phyloP scores from a whole-genome alignment of 2,329 filamentous ascomycete genomes.

The Calonectria pauciramosa region DNA sequence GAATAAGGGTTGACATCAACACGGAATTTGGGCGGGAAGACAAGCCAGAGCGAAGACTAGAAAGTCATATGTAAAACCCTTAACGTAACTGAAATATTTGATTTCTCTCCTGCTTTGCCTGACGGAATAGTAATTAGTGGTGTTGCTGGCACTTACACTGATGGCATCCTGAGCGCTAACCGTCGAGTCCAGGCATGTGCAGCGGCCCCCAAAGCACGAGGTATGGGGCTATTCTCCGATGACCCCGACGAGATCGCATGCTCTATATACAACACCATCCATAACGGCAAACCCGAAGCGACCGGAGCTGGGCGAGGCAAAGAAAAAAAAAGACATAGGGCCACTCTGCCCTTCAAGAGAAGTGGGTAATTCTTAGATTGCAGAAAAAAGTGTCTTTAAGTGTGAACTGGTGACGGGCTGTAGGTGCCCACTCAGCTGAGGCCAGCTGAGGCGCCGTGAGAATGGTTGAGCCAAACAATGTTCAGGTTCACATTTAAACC shows the following conservation, averaged over 20 bases:
- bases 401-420: neutral
- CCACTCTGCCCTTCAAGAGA: neutral
- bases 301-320: neutral
- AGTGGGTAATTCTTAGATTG: neutral
- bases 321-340: neutral
- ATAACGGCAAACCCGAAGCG: neutral
- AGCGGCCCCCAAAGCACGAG: neutral
- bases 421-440: conserved; percentile 19
- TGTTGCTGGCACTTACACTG: neutral
- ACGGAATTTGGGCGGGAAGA: neutral
- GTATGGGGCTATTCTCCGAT: neutral
- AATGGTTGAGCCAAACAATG: conserved; percentile 1
- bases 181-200: neutral
- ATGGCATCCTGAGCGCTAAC: neutral
- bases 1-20: neutral
- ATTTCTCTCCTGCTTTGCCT: neutral
- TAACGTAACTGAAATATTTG: neutral
- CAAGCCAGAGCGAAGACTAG: neutral
- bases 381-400: conserved; percentile 4
- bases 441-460: conserved; percentile 17
- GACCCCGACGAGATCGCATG: neutral
- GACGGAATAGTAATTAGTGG: neutral
- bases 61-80: neutral
- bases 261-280: neutral
- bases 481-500: conserved; percentile 8